Conservation (phyloP, 2,329 filamentous ascomycete genomes). For the Diaporthe aspalathi region DNA sequence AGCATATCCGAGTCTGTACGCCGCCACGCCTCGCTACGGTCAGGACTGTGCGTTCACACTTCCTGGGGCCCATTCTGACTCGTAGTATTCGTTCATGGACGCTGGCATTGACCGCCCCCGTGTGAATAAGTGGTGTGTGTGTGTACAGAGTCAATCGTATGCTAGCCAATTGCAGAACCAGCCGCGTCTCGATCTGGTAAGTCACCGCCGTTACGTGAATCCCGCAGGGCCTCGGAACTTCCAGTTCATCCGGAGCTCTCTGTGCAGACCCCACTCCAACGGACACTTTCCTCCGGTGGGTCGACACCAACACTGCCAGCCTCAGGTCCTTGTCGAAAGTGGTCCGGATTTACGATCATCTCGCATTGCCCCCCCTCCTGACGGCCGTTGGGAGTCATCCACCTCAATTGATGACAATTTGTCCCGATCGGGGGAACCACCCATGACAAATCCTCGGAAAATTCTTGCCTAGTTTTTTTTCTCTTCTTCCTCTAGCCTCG, state of each 20-base stretch:
- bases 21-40: not conserved
- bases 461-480: not conserved
- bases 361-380: not conserved
- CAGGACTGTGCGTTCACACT: not conserved
- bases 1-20: not conserved
- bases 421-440: not conserved
- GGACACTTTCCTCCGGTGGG: constrained; percentile 18
- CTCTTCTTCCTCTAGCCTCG: not conserved
- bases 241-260: constrained; percentile 5
- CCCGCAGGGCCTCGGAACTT: not conserved
- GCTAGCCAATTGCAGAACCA: not conserved
- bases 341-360: not conserved
- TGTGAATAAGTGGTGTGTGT: too few species aligned
- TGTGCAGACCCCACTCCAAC: constrained; percentile 1
- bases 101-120: not conserved
- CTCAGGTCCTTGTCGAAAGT: not conserved
- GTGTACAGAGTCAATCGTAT: not conserved
- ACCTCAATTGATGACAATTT: constrained; percentile 13
- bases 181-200: not conserved
- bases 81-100: not conserved
- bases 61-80: not conserved
- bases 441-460: constrained; percentile 10
- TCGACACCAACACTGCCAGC: not conserved
- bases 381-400: constrained; percentile 12
- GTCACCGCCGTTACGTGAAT: not conserved